Evolutionary conservation across 805 yeast genomes (phyloP), one percentile per base, ranked within the genome.

Genomic region (Candida ascalaphidarum): DNA sequence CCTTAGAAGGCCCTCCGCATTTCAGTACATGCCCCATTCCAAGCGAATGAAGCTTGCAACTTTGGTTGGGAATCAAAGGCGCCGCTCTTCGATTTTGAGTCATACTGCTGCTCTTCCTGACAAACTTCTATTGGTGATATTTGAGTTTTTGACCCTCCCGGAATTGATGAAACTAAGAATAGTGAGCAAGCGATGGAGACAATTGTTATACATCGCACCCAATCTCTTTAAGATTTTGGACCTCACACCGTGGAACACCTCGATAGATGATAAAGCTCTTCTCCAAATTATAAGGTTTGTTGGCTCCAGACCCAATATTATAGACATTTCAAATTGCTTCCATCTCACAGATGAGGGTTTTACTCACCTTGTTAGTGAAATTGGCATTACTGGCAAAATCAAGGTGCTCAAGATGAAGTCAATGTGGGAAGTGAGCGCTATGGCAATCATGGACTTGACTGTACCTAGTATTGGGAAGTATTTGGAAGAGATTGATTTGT

Each of bases 361-460:
- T 48, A 68, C 76, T 25, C 75, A 74, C 43, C 59, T 81, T 61
- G 74, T 81, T 13, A 78, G 74, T 41, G 82, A 79, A 39, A 65
- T 79, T 30, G 86, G 86, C 2, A 74, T 77, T 40, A 47, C 73
- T 22, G 85, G 85, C 3, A 61, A 64, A 18, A 66, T 81, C 25
- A 58, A 61, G 29, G 52, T 54, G 7, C 54, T 81, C 27, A 66
- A 63, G 34, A 77, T 81, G 85, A 64, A 61, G 35, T 73, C 81
- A 11, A 77, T 72, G 26, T 81, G 89, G 89, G 83, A 78, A 40
- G 74, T 81, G 7, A 71, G 78, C 34, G 83, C 85, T 2, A 77
- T 79, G 83, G 81, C 88, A 3, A 77, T 81, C 17, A 78, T 81
- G 85, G 89, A 81, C 47, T 51, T 81, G 23, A 69, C 84, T 2